These are phyloP conservation scores for Filobasidium wieringae DNA, from an alignment of 768 basidiomycete genomes.

Conservation along the genomic window DNA sequence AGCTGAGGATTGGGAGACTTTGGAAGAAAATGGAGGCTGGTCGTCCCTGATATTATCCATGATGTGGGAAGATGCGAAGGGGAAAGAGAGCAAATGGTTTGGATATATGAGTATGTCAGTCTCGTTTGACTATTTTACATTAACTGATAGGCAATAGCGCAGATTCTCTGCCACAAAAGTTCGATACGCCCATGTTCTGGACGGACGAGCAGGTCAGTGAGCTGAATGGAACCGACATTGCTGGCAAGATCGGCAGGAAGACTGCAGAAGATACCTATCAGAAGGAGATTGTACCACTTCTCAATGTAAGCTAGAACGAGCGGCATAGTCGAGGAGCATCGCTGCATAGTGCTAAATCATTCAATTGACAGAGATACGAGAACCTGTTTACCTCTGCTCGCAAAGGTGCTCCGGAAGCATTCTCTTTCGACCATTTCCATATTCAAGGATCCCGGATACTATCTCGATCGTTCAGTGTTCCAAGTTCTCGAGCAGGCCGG, in stretches of 20 bases:
- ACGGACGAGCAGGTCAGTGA: slow-evolving; percentile 56
- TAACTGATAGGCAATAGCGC: background rate
- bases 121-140: background rate
- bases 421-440: slow-evolving; percentile 66
- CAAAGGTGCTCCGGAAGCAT: slow-evolving; percentile 41
- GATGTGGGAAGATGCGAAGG: slow-evolving; percentile 82
- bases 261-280: slow-evolving; percentile 66
- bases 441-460: slow-evolving; percentile 82
- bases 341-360: background rate
- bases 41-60: slow-evolving; percentile 76
- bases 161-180: slow-evolving; percentile 59
- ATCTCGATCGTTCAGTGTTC: slow-evolving; percentile 81
- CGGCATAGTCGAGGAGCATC: background rate
- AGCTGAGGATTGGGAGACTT: slow-evolving; percentile 51
- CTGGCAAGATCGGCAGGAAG: slow-evolving; percentile 80
- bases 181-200: slow-evolving; percentile 97
- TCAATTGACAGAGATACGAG: slow-evolving; percentile 48
- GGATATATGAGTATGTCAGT: slow-evolving; percentile 55
- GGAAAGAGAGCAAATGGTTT: slow-evolving; percentile 54
- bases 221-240: slow-evolving; percentile 71
- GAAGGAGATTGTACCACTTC: slow-evolving; percentile 56
- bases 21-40: slow-evolving; percentile 60
- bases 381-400: slow-evolving; percentile 44
- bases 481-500: slow-evolving; percentile 44
- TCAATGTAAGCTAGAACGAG: slow-evolving; percentile 46